A percentile compares a stretch with the other conserved stretches of the same genome.
Conservation (phyloP, 192 early-diverging fungal genomes). For the Coemansia sp. region DNA sequence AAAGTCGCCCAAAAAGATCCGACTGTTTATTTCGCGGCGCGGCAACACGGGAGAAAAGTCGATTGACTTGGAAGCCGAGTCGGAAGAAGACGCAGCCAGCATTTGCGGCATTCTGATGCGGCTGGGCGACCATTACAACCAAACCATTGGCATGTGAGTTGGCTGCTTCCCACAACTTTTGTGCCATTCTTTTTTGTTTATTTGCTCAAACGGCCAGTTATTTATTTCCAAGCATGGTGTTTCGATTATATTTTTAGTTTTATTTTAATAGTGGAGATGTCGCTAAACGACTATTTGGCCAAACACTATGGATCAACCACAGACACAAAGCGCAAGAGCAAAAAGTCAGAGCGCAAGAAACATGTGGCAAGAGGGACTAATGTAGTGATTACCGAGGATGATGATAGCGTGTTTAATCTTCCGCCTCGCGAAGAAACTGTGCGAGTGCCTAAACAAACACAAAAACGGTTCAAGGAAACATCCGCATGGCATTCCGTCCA, state of each 20-base stretch:
- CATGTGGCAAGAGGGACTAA: constrained; percentile 3
- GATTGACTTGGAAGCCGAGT: constrained; percentile 75
- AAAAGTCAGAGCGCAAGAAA: constrained; percentile 10
- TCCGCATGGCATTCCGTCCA: neutral
- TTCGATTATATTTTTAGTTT: neutral
- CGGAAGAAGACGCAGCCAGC: constrained; percentile 52
- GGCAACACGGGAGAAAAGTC: constrained; percentile 62
- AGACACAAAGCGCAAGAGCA: constrained; percentile 15
- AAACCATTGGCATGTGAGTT: constrained; percentile 1
- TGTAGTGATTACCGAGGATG: constrained; percentile 28
- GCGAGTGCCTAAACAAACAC: neutral
- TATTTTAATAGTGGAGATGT: constrained; percentile 2
- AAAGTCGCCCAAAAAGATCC: constrained; percentile 66
- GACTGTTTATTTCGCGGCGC: constrained; percentile 61
- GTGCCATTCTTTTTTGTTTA: no score
- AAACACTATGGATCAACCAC: constrained; percentile 42
- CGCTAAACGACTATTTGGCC: constrained; percentile 42
- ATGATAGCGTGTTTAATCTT: constrained; percentile 6
- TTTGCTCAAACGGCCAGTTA: neutral
- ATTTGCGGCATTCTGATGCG: constrained; percentile 47
- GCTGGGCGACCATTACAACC: constrained; percentile 19
- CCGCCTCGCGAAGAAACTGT: neutral
- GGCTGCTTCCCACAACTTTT: neutral
- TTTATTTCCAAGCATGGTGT: neutral
- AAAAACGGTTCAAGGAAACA: constrained; percentile 12